These are phyloP conservation scores for Aureobasidium sp. DNA, from an alignment of 2,329 filamentous ascomycete species.

Conservation along the genomic window DNA sequence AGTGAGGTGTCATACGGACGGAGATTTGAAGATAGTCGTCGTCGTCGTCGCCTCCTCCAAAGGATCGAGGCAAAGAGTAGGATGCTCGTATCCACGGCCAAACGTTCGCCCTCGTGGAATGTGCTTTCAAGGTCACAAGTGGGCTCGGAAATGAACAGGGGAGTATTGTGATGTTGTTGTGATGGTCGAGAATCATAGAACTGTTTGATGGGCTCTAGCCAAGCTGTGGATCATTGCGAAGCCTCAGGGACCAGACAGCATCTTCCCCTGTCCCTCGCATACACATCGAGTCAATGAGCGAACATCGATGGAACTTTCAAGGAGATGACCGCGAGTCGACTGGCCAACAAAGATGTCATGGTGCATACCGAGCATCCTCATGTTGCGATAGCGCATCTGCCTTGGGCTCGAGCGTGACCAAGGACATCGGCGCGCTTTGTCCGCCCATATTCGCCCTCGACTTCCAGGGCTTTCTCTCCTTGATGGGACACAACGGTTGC, in stretches of 20 bases:
- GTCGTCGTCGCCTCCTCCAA: neutral
- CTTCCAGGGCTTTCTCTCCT: neutral
- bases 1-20: neutral
- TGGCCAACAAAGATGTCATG: neutral
- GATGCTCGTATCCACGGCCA: neutral
- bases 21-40: neutral
- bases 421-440: neutral
- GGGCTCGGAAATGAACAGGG: neutral
- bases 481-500: constrained; percentile 1
- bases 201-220: neutral
- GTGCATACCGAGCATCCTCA: neutral
- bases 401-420: neutral
- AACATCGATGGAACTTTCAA: neutral
- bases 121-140: neutral
- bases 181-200: neutral
- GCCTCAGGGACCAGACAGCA: neutral
- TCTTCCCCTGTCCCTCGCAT: constrained; percentile 12
- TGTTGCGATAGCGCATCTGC: constrained; percentile 1
- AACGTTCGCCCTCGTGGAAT: neutral
- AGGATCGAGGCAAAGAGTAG: neutral
- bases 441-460: neutral
- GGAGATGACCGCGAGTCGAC: neutral
- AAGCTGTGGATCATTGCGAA: neutral
- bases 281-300: neutral
- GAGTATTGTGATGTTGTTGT: neutral